Percentiles rank a stretch among this genome's conserved stretches.
These are phyloP conservation scores for Microdochium trichocladiopsis DNA, from an alignment of 2,329 filamentous ascomycete species.

Conservation along the genomic window DNA sequence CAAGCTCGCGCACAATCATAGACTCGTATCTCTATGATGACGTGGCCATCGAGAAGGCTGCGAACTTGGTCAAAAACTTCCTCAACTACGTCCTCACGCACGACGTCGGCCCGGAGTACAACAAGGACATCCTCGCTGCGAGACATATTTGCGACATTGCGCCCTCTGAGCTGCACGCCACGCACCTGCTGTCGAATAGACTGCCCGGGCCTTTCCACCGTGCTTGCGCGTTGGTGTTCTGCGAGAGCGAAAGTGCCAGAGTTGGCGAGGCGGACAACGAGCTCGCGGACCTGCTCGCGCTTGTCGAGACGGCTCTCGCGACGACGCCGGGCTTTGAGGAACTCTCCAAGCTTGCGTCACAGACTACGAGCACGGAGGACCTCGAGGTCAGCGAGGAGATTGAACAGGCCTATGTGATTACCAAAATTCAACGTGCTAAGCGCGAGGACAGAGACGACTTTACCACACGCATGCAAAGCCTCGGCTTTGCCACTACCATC, in stretches of 20 bases:
- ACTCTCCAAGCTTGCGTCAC: constrained; percentile 19
- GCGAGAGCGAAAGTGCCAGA: constrained; percentile 21
- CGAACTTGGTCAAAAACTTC: constrained; percentile 73
- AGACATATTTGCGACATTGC: constrained; percentile 60
- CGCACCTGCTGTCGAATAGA: constrained; percentile 38
- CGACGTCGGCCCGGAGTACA: constrained; percentile 78
- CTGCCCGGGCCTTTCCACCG: constrained; percentile 77
- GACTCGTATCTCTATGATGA: constrained; percentile 48
- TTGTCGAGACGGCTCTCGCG: background rate
- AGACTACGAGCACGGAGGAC: constrained; percentile 18
- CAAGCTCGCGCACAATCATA: constrained; percentile 49
- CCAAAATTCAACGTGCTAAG: constrained; percentile 16
- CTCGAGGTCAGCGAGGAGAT: constrained; percentile 12
- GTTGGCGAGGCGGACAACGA: constrained; percentile 4
- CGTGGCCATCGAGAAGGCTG: constrained; percentile 48
- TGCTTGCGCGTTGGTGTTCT: constrained; percentile 65
- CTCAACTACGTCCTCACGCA: constrained; percentile 82
- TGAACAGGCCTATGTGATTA: constrained; percentile 20
- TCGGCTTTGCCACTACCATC: constrained; percentile 52
- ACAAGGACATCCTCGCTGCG: constrained; percentile 58
- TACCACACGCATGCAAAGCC: constrained; percentile 22
- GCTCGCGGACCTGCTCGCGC: background rate
- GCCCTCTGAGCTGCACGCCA: constrained; percentile 56
- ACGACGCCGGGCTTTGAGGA: constrained; percentile 29
- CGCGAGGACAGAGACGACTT: constrained; percentile 37